Percentiles rank a stretch among this genome's conserved stretches.
Conservation (phyloP, 257 asterid species). For the Solanum neorickii region DNA sequence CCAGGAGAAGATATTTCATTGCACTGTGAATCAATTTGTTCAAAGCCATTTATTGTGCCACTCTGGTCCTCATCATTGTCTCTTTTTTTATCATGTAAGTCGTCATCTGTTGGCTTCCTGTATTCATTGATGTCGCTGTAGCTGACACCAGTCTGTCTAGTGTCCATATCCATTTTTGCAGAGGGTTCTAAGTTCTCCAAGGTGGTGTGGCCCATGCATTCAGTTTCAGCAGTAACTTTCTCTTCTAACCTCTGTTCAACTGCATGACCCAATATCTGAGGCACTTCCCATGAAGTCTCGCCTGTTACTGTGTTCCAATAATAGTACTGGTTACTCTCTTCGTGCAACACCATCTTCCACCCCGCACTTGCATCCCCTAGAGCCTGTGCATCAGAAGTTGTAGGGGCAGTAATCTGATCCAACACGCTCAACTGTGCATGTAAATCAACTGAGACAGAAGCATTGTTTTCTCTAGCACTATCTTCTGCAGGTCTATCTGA, state of each 20-base stretch:
- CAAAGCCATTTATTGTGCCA: not conserved
- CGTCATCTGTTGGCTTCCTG: slow-evolving; percentile 15
- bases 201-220: slow-evolving; percentile 3
- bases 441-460: slow-evolving; percentile 16
- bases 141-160: slow-evolving; percentile 6
- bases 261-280: slow-evolving; percentile 35
- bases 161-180: slow-evolving; percentile 1
- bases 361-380: slow-evolving; percentile 39
- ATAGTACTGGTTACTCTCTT: slow-evolving; percentile 82
- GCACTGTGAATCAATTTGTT: not conserved
- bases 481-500: slow-evolving; percentile 26
- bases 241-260: slow-evolving; percentile 16
- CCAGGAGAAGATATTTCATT: slow-evolving; percentile 17
- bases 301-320: slow-evolving; percentile 87
- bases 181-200: slow-evolving; percentile 1
- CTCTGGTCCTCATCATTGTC: slow-evolving; percentile 17
- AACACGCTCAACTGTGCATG: slow-evolving; percentile 16
- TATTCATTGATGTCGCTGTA: slow-evolving; percentile 9
- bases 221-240: slow-evolving; percentile 23
- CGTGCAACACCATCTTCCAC: slow-evolving; percentile 88
- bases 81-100: slow-evolving; percentile 15
- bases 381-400: slow-evolving; percentile 21
- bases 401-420: slow-evolving; percentile 23
- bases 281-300: slow-evolving; percentile 98
- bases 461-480: slow-evolving; percentile 2